Evolutionary conservation across 345 rosid species (phyloP).

Genomic region (Trapa incisa): DNA sequence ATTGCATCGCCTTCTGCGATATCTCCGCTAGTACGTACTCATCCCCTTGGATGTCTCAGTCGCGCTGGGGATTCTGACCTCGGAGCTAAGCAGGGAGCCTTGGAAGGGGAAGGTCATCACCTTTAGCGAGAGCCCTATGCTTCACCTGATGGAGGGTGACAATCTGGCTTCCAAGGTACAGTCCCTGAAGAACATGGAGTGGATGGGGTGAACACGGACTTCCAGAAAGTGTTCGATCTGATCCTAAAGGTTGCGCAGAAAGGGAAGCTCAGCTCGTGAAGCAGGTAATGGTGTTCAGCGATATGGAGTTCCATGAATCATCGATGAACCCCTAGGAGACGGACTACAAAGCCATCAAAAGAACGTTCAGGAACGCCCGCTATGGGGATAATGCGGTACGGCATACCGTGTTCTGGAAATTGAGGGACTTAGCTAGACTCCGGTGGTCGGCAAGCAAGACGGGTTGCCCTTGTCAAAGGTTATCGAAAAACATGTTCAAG

Average conservation of each 20-base stretch:
- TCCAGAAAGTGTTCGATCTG: constrained; percentile 40
- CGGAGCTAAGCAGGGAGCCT: constrained; percentile 38
- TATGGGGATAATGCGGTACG: constrained; percentile 32
- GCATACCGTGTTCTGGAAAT: constrained; percentile 55
- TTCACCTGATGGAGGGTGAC: constrained; percentile 28
- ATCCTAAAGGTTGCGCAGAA: constrained; percentile 33
- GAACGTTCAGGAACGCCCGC: constrained; percentile 32
- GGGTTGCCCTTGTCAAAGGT: constrained; percentile 59
- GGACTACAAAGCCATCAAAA: constrained; percentile 27
- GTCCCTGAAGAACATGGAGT: constrained; percentile 25
- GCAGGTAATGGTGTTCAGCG: constrained; percentile 51
- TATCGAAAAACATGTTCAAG: constrained; percentile 52
- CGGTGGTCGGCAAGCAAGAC: constrained; percentile 23
- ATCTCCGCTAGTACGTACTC: constrained; percentile 39
- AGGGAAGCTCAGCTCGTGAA: constrained; percentile 32
- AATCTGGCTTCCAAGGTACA: constrained; percentile 17
- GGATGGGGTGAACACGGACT: constrained; percentile 24
- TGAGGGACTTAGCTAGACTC: constrained; percentile 41
- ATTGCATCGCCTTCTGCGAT: constrained; percentile 45
- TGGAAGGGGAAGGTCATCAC: constrained; percentile 60
- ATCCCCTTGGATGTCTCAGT: too few species aligned
- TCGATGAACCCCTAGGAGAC: constrained; percentile 32
- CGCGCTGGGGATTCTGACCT: constrained; percentile 23
- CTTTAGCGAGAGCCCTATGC: constrained; percentile 26
- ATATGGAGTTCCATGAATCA: constrained; percentile 53